phyloP scores from a whole-genome alignment of 345 rosid genomes.

The Eucalyptus grandis region DNA sequence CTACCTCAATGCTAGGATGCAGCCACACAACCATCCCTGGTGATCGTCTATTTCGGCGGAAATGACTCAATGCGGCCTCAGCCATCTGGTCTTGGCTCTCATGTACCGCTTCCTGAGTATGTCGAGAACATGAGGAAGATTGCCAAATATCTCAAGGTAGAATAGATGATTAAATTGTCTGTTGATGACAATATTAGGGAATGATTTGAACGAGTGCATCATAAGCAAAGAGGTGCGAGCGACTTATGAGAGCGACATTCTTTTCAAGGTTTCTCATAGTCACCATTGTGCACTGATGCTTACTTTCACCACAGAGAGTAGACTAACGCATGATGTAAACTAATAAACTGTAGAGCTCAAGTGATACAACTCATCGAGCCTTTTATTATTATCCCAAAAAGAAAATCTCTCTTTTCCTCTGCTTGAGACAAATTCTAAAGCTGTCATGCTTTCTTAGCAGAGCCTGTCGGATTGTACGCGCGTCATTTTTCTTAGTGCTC shows the following conservation, averaged over 20 bases:
- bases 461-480: slow-evolving; percentile 63
- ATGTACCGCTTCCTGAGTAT: slow-evolving; percentile 81
- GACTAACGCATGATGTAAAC: neutral
- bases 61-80: slow-evolving; percentile 68
- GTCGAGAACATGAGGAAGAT: slow-evolving; percentile 69
- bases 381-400: neutral
- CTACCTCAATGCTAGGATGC: slow-evolving; percentile 28
- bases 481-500: slow-evolving; percentile 50
- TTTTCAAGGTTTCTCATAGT: neutral
- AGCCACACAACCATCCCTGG: slow-evolving; percentile 61
- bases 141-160: slow-evolving; percentile 64
- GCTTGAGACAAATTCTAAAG: neutral
- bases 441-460: slow-evolving; percentile 14
- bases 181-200: neutral
- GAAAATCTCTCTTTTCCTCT: neutral
- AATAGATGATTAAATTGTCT: neutral
- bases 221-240: neutral
- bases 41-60: slow-evolving; percentile 91
- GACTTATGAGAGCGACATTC: neutral
- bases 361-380: neutral
- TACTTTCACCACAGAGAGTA: neutral
- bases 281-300: neutral
- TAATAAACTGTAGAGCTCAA: neutral
- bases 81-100: slow-evolving; percentile 59
- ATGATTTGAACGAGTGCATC: neutral